A percentile compares a stretch with the other conserved stretches of the same genome.
phyloP scores from a whole-genome alignment of 345 rosid species.

The Eucalyptus polybractea region DNA sequence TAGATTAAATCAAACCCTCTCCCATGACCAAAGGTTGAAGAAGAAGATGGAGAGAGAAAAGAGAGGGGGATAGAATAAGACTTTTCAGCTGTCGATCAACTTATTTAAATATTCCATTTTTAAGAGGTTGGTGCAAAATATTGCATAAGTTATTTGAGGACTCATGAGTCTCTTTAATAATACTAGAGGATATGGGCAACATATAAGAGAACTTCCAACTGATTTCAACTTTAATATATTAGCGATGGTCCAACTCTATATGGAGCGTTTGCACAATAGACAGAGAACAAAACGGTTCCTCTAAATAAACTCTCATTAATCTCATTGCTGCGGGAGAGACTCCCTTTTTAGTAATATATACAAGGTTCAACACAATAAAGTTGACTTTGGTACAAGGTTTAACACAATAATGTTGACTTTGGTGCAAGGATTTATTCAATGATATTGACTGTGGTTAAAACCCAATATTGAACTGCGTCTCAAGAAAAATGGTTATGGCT shows the following conservation, averaged over 20 bases:
- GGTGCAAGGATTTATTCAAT: neutral
- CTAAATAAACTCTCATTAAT: neutral
- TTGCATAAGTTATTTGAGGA: neutral
- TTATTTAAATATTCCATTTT: no score
- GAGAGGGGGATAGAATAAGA: no score
- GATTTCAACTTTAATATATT: neutral
- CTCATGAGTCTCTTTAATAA: neutral
- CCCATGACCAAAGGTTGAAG: neutral
- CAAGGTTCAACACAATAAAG: neutral
- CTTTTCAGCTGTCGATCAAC: neutral
- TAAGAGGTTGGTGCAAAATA: neutral
- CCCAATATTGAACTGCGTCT: neutral
- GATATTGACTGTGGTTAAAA: neutral
- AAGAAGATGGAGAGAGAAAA: neutral
- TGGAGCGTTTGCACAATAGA: neutral
- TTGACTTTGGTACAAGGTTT: neutral
- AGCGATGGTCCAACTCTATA: neutral
- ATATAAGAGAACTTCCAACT: neutral
- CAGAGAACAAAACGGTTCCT: neutral
- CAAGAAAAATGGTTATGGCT: neutral
- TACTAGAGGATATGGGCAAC: neutral
- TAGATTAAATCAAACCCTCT: neutral
- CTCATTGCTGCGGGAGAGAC: neutral
- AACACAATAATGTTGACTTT: neutral
- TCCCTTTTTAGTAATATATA: neutral